A percentile compares a stretch with the other conserved stretches of the same genome.
Conservation (phyloP, 2,329 filamentous ascomycete species). For the Clarireedia monteithiana region DNA sequence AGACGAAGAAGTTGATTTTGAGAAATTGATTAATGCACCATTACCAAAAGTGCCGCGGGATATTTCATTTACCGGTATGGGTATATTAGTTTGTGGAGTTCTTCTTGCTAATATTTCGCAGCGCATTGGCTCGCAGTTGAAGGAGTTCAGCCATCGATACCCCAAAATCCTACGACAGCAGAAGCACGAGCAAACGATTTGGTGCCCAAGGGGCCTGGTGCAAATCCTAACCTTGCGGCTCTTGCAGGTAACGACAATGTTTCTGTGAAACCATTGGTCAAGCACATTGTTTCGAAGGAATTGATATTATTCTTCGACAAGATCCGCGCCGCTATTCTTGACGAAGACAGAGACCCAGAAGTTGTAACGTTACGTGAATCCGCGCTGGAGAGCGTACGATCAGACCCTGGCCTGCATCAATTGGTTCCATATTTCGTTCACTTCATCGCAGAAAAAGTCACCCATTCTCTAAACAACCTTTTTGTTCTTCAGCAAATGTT, state of each 20-base stretch:
- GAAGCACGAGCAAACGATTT: conserved; percentile 81
- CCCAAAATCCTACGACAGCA: conserved; percentile 85
- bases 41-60: conserved; percentile 91
- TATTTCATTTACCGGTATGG: conserved; percentile 77
- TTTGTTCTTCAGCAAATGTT: conserved; percentile 90
- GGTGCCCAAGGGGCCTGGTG: conserved; percentile 80
- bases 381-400: conserved; percentile 74
- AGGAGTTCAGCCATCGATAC: conserved; percentile 92
- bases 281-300: conserved; percentile 93
- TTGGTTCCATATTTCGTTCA: conserved; percentile 94
- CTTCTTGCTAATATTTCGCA: conserved; percentile 30
- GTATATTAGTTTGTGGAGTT: neutral
- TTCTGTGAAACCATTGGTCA: conserved; percentile 81
- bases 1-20: conserved; percentile 97
- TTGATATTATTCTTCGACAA: conserved; percentile 96
- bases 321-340: conserved; percentile 79
- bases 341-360: conserved; percentile 78
- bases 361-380: conserved; percentile 67
- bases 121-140: conserved; percentile 97
- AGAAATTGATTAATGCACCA: conserved; percentile 95
- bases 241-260: conserved; percentile 78
- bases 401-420: conserved; percentile 90
- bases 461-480: conserved; percentile 82
- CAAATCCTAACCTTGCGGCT: conserved; percentile 77
- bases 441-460: conserved; percentile 93